Conservation (phyloP, 768 basidiomycete genomes). For the Cystobasidium ongulense region DNA sequence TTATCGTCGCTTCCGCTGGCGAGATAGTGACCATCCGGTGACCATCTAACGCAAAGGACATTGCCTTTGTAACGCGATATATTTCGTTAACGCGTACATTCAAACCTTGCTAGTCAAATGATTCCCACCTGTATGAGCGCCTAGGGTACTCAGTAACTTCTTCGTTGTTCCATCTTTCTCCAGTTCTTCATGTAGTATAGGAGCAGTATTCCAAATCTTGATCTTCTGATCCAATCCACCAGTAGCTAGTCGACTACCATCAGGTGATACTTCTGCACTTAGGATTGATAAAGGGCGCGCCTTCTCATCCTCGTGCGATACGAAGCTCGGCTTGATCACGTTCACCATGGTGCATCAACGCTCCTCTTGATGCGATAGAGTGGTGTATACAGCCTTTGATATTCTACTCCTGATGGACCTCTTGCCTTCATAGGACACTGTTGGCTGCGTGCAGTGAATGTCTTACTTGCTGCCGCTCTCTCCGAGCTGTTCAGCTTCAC, state of each 20-base stretch:
- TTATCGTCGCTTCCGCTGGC: slow-evolving; percentile 95
- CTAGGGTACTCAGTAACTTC: slow-evolving; percentile 79
- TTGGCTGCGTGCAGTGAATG: too few relatives aligned
- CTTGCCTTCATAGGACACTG: too few relatives aligned
- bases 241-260: slow-evolving; percentile 92
- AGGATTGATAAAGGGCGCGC: slow-evolving; percentile 10
- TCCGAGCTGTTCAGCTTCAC: too few relatives aligned
- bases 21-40: slow-evolving; percentile 82
- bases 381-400: too few relatives aligned
- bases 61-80: slow-evolving; percentile 49
- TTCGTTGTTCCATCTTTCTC: slow-evolving; percentile 59
- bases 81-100: neutral
- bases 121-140: slow-evolving; percentile 71
- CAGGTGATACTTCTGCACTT: slow-evolving; percentile 50
- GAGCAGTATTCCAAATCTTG: slow-evolving; percentile 93
- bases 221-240: slow-evolving; percentile 93
- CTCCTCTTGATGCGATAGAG: neutral
- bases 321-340: slow-evolving; percentile 28
- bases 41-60: slow-evolving; percentile 85
- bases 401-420: too few relatives aligned
- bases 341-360: slow-evolving; percentile 2
- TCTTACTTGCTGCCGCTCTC: too few relatives aligned
- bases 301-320: slow-evolving; percentile 24
- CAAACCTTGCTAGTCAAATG: neutral
- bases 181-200: slow-evolving; percentile 73